Evolutionary conservation across 225 moss, liverwort and hornwort genomes (phyloP).

Genomic region (Thuidium tamariscinum): DNA sequence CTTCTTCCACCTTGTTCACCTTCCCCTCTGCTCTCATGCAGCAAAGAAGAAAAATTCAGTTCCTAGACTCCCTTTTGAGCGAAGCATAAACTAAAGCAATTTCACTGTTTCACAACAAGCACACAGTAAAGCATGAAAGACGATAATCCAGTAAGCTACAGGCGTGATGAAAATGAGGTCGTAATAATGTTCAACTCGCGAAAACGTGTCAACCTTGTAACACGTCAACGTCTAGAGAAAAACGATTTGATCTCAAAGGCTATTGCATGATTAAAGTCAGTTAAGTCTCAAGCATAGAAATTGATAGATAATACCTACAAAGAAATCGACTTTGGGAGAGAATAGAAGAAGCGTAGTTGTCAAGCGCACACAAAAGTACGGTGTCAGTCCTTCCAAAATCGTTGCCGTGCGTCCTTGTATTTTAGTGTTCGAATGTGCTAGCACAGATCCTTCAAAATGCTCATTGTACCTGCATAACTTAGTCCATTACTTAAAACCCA

Average conservation of each 20-base stretch:
- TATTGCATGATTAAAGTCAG: background rate
- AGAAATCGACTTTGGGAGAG: slow-evolving; percentile 71
- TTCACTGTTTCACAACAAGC: background rate
- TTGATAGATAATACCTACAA: slow-evolving; percentile 54
- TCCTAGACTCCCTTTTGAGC: background rate
- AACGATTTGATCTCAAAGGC: background rate
- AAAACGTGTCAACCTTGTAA: background rate
- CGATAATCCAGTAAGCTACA: background rate
- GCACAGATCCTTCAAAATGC: slow-evolving; percentile 78
- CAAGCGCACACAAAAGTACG: slow-evolving; percentile 76
- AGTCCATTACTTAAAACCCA: background rate
- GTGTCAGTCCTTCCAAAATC: slow-evolving; percentile 68
- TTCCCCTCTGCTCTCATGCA: slow-evolving; percentile 62
- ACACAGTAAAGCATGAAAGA: background rate
- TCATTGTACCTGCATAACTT: slow-evolving; percentile 56
- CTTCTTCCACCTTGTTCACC: slow-evolving; percentile 93
- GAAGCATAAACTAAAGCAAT: background rate
- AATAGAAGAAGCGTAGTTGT: slow-evolving; percentile 75
- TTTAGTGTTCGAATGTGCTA: slow-evolving; percentile 56
- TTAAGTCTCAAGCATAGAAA: background rate
- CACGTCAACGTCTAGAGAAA: background rate
- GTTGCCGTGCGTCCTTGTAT: slow-evolving; percentile 48
- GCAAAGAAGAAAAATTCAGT: background rate
- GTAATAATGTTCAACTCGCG: background rate
- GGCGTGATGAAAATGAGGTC: background rate